Evolutionary conservation across 306 rosid genomes (phyloP).

Genomic region (Lupinus albus): DNA sequence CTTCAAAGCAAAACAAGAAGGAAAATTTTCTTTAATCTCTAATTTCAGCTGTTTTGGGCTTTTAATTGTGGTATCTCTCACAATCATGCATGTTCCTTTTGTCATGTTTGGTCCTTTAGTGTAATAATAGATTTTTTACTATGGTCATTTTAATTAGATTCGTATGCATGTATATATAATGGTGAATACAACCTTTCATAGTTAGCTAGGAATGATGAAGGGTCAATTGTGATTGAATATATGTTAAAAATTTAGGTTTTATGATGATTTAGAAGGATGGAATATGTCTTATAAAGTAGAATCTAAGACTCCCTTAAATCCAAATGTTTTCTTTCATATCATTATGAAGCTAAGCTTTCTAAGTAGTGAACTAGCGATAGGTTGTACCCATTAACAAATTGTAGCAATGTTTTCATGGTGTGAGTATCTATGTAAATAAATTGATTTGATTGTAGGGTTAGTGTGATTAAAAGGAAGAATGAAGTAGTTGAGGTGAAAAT

Average conservation of each 20-base stretch:
- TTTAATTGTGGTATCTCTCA: slow-evolving; percentile 7
- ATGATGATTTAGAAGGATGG: background rate
- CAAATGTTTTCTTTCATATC: background rate
- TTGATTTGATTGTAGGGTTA: background rate
- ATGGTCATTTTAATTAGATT: too few species aligned
- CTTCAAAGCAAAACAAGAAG: slow-evolving; percentile 11
- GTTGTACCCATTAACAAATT: background rate
- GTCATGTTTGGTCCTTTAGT: background rate
- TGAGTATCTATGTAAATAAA: background rate
- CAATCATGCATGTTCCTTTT: slow-evolving; percentile 22
- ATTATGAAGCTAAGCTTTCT: background rate
- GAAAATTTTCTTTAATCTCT: too few species aligned
- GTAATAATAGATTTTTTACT: too few species aligned
- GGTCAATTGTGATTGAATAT: background rate
- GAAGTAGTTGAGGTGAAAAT: background rate
- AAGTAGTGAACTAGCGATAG: background rate
- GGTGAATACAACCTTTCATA: background rate
- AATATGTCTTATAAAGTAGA: background rate
- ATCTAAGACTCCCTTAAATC: background rate
- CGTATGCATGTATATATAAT: too few species aligned
- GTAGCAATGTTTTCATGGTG: background rate
- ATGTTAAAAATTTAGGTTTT: background rate
- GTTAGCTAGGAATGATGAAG: background rate
- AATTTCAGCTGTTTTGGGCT: background rate
- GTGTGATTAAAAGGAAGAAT: background rate